phyloP scores from a whole-genome alignment of 768 basidiomycete genomes.

The Lyophyllum decastes region DNA sequence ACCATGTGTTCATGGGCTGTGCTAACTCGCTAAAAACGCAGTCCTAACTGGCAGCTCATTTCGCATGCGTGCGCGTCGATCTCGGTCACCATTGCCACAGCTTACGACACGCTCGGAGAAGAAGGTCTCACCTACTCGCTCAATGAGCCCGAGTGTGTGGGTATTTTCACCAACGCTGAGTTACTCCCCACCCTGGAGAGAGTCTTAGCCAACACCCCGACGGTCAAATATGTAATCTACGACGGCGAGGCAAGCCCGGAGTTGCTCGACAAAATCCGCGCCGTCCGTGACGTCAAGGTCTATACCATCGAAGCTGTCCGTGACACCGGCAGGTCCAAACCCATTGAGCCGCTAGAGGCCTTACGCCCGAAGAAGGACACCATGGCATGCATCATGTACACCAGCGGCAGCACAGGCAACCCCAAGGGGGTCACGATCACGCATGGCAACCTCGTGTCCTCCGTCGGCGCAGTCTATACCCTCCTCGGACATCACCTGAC shows the following conservation, averaged over 20 bases:
- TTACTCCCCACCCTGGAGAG: conserved; percentile 78
- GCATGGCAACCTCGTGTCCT: conserved; percentile 84
- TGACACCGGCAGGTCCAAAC: conserved; percentile 57
- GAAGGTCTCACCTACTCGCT: conserved; percentile 87
- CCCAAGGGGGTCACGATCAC: conserved; percentile 94
- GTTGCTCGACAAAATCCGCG: conserved; percentile 60
- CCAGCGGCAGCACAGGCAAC: conserved; percentile 86
- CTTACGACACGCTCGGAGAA: conserved; percentile 95
- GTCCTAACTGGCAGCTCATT: conserved; percentile 86
- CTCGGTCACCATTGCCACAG: conserved; percentile 85
- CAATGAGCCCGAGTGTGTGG: conserved; percentile 77
- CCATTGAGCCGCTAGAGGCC: conserved; percentile 50
- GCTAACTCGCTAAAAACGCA: conserved; percentile 27
- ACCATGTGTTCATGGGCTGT: conserved; percentile 3
- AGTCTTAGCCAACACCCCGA: conserved; percentile 71
- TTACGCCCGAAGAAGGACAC: conserved; percentile 44
- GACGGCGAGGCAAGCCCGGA: conserved; percentile 66
- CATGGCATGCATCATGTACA: conserved; percentile 65
- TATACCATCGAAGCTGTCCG: conserved; percentile 73
- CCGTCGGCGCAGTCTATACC: conserved; percentile 77
- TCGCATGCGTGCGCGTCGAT: conserved; percentile 81
- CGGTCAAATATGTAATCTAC: conserved; percentile 81
- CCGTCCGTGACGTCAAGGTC: conserved; percentile 60
- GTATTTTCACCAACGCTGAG: conserved; percentile 90
- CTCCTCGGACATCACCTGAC: conserved; percentile 70